Evolutionary conservation across 768 basidiomycete genomes (phyloP).

Genomic region (Boletus pseudopeckii): DNA sequence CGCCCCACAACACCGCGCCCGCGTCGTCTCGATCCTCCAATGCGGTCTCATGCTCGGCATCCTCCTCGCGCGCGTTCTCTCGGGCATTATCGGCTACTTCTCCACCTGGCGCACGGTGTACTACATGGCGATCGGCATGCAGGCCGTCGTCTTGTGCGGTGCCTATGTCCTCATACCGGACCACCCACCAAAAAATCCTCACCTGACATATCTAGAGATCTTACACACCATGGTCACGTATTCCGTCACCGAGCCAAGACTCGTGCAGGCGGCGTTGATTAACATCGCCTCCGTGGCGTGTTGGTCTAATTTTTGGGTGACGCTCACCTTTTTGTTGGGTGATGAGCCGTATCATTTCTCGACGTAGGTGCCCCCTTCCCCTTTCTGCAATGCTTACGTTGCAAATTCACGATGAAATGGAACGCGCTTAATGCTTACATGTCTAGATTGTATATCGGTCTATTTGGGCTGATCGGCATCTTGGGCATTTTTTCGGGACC

Average conservation of each 20-base stretch:
- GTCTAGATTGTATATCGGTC: conserved; percentile 36
- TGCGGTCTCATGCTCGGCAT: conserved; percentile 30
- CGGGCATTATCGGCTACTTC: conserved; percentile 41
- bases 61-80: conserved; percentile 30
- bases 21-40: conserved; percentile 32
- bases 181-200: conserved; percentile 37
- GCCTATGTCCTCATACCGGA: conserved; percentile 39
- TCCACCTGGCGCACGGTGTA: conserved; percentile 40
- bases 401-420: background rate
- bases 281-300: conserved; percentile 30
- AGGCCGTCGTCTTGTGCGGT: conserved; percentile 27
- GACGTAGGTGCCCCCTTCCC: conserved; percentile 18
- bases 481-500: conserved; percentile 34
- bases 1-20: conserved; percentile 21
- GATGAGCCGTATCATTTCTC: conserved; percentile 39
- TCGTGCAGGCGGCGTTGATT: conserved; percentile 35
- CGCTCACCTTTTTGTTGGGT: conserved; percentile 45
- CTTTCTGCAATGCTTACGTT: background rate
- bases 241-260: conserved; percentile 38
- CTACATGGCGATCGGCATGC: conserved; percentile 39
- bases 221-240: conserved; percentile 39
- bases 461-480: conserved; percentile 48
- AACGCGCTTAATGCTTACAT: background rate
- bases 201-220: conserved; percentile 34
- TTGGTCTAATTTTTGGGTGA: conserved; percentile 38